Evolutionary conservation across 345 rosid species (phyloP).

Genomic region (Eucalyptus melliodora): DNA sequence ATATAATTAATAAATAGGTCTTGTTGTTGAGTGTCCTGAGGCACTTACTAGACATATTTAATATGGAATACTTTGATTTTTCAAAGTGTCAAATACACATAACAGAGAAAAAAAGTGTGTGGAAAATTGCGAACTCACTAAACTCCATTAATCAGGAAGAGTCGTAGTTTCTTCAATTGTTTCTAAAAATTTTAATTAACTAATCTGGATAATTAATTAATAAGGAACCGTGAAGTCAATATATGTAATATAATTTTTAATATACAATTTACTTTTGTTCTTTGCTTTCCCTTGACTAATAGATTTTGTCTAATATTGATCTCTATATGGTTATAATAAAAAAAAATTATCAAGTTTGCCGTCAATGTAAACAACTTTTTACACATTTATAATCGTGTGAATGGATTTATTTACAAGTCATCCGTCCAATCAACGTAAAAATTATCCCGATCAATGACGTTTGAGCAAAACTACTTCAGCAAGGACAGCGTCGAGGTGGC

Average conservation of each 20-base stretch:
- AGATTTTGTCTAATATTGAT: not conserved
- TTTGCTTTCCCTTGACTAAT: not conserved
- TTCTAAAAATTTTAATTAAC: fast-evolving
- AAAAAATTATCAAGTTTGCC: not conserved
- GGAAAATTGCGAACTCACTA: not conserved
- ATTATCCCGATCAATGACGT: too few relatives aligned
- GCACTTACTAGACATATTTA: not conserved
- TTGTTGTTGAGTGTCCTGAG: fast-evolving
- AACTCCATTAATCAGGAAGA: not conserved
- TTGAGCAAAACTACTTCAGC: not conserved
- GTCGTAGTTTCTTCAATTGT: too few relatives aligned
- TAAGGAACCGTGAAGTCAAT: not conserved
- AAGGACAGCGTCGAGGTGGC: fast-evolving
- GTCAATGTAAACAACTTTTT: not conserved
- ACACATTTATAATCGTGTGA: not conserved
- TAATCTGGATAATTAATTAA: not conserved
- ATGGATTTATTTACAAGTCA: not conserved
- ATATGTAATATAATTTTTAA: not conserved
- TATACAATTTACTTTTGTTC: not conserved
- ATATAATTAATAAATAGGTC: not conserved
- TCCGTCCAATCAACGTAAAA: not conserved
- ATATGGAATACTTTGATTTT: too few relatives aligned
- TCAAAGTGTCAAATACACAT: not conserved
- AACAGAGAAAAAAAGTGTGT: not conserved
- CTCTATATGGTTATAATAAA: not conserved